Conservation (phyloP, 1,284 basidiomycete genomes). For the Vanrija pseudolonga region DNA sequence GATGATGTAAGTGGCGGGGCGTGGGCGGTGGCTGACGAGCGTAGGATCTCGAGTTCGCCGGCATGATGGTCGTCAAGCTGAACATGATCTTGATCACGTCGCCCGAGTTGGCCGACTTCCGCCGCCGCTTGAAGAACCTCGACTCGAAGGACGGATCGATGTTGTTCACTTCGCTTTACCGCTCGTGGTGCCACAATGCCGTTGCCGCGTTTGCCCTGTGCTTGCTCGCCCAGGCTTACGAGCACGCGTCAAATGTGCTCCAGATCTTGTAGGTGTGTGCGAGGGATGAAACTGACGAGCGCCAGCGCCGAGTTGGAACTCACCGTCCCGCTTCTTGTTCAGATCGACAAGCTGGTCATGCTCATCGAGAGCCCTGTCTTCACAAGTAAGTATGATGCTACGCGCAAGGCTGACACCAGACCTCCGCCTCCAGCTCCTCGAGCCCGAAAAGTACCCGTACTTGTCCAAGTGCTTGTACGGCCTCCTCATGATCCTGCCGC, state of each 20-base stretch:
- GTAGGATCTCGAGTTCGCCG: constrained; percentile 92
- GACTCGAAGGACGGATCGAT: constrained; percentile 92
- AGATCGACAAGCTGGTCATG: constrained; percentile 97
- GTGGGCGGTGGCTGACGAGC: constrained; percentile 2
- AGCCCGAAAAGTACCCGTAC: constrained; percentile 93
- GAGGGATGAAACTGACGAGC: not conserved
- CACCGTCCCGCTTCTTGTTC: constrained; percentile 88
- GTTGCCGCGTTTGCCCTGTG: constrained; percentile 95
- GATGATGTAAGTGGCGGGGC: constrained; percentile 67
- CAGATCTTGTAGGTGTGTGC: constrained; percentile 75
- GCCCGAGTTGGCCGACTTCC: constrained; percentile 89
- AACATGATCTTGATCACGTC: constrained; percentile 96
- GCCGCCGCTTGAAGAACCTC: constrained; percentile 84
- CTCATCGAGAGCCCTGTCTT: constrained; percentile 98
- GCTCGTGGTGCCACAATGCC: constrained; percentile 98
- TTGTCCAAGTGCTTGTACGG: constrained; percentile 98
- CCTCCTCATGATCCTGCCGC: constrained; percentile 92
- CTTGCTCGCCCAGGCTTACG: constrained; percentile 93
- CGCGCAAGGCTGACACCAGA: constrained; percentile 54
- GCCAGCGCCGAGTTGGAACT: constrained; percentile 89
- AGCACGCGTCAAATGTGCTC: constrained; percentile 95
- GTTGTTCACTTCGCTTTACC: constrained; percentile 86
- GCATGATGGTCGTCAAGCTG: constrained; percentile 94
- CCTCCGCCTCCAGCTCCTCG: constrained; percentile 91
- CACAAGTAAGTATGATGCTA: constrained; percentile 63